Evolutionary conservation across 208 protist genomes (phyloP).

Genomic region (Trypanosoma melophagium): DNA sequence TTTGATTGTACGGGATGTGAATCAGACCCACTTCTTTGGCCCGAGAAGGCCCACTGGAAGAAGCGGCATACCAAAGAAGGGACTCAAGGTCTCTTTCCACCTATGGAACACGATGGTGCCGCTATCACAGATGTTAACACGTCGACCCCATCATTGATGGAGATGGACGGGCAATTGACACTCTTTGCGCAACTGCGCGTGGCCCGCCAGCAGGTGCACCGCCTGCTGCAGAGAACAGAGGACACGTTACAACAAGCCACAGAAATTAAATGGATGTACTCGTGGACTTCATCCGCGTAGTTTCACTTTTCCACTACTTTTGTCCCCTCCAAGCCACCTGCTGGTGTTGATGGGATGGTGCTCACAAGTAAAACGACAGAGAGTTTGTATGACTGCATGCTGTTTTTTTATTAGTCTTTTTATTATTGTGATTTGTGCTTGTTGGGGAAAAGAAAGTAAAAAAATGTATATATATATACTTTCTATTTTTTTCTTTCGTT

Average conservation of each 20-base stretch:
- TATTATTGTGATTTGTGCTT: neutral
- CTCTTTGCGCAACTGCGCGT: conserved; percentile 15
- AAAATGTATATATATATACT: neutral
- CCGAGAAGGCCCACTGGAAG: neutral
- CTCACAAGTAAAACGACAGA: neutral
- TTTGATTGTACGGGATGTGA: neutral
- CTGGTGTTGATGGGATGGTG: neutral
- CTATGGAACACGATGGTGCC: neutral
- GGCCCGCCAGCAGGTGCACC: conserved; percentile 1
- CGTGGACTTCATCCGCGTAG: conserved; percentile 5
- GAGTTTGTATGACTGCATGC: neutral
- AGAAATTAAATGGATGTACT: conserved; percentile 15
- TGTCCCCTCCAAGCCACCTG: neutral
- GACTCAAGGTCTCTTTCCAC: neutral
- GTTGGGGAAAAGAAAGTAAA: neutral
- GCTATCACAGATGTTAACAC: neutral
- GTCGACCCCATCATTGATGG: neutral
- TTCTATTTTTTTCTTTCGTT: neutral
- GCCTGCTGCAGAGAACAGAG: conserved; percentile 11
- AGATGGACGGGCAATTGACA: conserved; percentile 15
- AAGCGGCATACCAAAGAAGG: neutral
- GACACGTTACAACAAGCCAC: neutral
- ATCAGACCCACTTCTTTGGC: too few relatives aligned
- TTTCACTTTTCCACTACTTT: neutral
- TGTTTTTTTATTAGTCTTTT: neutral